Evolutionary conservation across 2,329 filamentous ascomycete genomes (phyloP).

Genomic region (Claviceps lovelessii): DNA sequence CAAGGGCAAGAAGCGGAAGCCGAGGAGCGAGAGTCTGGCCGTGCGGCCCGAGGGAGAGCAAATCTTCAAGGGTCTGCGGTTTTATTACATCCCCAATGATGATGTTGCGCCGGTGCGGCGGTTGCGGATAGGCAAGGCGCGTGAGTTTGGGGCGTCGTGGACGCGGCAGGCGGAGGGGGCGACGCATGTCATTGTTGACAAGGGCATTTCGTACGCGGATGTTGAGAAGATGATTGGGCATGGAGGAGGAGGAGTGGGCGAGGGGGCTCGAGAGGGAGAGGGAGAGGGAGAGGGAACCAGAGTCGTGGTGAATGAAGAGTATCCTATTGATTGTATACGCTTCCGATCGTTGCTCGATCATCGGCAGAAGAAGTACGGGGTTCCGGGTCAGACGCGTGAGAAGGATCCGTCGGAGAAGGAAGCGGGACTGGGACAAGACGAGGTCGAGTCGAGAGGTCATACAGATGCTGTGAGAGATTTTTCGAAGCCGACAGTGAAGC

Average conservation of each 20-base stretch:
- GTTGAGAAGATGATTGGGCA: slow-evolving; percentile 35
- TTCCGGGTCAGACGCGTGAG: slow-evolving; percentile 32
- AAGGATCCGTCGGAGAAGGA: not conserved
- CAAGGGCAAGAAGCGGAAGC: slow-evolving; percentile 32
- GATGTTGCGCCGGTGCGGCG: slow-evolving; percentile 54
- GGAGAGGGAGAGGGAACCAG: slow-evolving; percentile 6
- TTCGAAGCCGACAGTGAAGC: slow-evolving; percentile 31
- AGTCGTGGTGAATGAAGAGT: slow-evolving; percentile 52
- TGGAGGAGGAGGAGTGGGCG: slow-evolving; percentile 5
- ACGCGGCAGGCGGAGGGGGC: slow-evolving; percentile 42
- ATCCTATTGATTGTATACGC: slow-evolving; percentile 53
- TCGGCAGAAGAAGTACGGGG: slow-evolving; percentile 42
- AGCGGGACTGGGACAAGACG: not conserved
- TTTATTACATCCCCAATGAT: slow-evolving; percentile 72
- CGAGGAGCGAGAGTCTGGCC: slow-evolving; percentile 21
- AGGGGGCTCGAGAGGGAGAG: too few relatives aligned
- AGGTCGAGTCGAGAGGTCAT: not conserved
- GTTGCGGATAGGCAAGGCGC: slow-evolving; percentile 58
- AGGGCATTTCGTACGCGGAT: slow-evolving; percentile 46
- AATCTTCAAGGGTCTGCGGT: slow-evolving; percentile 46
- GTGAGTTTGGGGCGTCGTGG: slow-evolving; percentile 64
- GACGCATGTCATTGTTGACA: slow-evolving; percentile 72
- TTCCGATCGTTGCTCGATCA: slow-evolving; percentile 45
- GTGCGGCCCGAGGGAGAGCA: slow-evolving; percentile 36
- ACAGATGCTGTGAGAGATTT: slow-evolving; percentile 17